phyloP scores from a whole-genome alignment of 345 rosid species.

The Nephelium lappaceum region DNA sequence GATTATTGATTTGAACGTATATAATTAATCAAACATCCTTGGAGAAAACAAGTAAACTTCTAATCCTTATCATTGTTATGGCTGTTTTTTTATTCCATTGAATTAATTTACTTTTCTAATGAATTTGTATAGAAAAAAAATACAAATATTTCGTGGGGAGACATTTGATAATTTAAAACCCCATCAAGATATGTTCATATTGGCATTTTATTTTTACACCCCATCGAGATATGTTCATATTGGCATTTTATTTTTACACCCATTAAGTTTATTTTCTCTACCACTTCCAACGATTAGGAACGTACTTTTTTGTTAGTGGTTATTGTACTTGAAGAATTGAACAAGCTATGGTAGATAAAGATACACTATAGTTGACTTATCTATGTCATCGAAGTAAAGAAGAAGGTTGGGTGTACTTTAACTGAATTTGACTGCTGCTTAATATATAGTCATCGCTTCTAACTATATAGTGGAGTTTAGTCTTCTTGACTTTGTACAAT shows the following conservation, averaged over 20 bases:
- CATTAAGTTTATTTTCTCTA: neutral
- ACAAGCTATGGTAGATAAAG: conserved; percentile 3
- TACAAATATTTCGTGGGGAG: too few species aligned
- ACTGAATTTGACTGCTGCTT: conserved; percentile 31
- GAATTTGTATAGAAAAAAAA: too few species aligned
- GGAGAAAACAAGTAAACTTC: too few species aligned
- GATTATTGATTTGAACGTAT: neutral
- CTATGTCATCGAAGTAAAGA: conserved; percentile 11
- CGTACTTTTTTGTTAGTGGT: conserved; percentile 17
- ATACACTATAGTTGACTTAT: conserved; percentile 32
- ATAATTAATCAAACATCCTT: neutral
- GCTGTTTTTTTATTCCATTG: neutral
- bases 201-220: too few species aligned
- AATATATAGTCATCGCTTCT: too few species aligned
- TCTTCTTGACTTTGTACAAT: conserved; percentile 9
- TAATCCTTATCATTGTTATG: too few species aligned
- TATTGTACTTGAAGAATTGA: neutral
- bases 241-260: too few species aligned
- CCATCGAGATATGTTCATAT: too few species aligned
- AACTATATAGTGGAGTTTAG: neutral
- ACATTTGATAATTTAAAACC: too few species aligned
- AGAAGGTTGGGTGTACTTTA: conserved; percentile 13
- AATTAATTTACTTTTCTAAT: too few species aligned
- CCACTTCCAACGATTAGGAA: neutral
- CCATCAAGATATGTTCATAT: too few species aligned